Evolutionary conservation across 2,329 filamentous ascomycete species (phyloP), one percentile per base, ranked within the genome.

Genomic region (Daldinia sp.): DNA sequence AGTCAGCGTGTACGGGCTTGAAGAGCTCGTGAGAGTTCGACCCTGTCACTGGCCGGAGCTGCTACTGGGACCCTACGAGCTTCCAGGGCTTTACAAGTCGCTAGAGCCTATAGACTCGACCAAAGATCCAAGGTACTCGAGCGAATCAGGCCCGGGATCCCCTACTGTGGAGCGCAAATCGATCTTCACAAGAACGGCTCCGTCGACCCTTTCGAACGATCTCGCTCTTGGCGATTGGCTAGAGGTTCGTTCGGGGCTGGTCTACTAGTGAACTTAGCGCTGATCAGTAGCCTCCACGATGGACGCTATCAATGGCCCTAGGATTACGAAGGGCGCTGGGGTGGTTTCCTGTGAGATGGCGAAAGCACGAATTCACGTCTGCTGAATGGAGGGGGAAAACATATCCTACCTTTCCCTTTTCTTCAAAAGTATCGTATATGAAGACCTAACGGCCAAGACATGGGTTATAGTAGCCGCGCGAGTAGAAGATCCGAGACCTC

Each of bases 161-260:
- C 15, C 27, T 21, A 11, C 17, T 61, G 59, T 68, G 62, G 65
- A 68, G 62, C 53, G 35, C 17, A 35, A 67, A 65, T 68, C 65
- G 65, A 68, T 68, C 65, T 68, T 66, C 57, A 53, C 34, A 61
- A 57, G 51, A 62, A 58, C 58, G 57, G 65, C 53, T 55, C 63
- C 65, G 54, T 64, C 58, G 13, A 64, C 49, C 58, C 53, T 55
- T 58, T 64, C 45, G 59, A 68, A 68, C 65, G 65, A 68, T 68
- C 65, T 67, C 58, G 58, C 57, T 58, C 65, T 66, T 68, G 65
- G 59, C 62, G 51, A 58, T 65, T 54, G 58, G 51, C 37, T 65
- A 61, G 57, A 61, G 34, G 27, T 56, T 41, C 27, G 34, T 34
- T 54, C 51, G 56, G 61, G 61, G 54, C 57, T 65, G 39, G 6